Evolutionary conservation across 768 basidiomycete species (phyloP).

Genomic region (Fibroporia radiculosa): DNA sequence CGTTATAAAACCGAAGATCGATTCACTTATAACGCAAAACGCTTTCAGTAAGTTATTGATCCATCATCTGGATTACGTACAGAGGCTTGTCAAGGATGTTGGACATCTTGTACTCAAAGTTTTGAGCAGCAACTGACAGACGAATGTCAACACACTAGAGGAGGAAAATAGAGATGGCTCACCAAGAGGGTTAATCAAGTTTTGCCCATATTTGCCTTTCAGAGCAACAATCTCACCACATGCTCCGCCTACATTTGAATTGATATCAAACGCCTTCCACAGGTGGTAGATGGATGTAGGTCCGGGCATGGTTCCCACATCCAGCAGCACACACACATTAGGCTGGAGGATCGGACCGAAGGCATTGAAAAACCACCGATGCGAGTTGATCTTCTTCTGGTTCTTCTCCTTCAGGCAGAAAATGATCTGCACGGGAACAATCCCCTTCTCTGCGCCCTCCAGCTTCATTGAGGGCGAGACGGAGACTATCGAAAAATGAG

Average conservation of each 20-base stretch:
- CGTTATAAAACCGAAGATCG: constrained; percentile 89
- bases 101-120: constrained; percentile 92
- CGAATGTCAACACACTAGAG: neutral
- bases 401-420: constrained; percentile 92
- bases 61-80: constrained; percentile 20
- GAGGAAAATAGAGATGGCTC: constrained; percentile 1
- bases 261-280: constrained; percentile 93
- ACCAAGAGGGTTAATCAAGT: constrained; percentile 72
- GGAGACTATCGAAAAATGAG: constrained; percentile 45
- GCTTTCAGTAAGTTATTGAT: neutral
- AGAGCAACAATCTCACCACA: constrained; percentile 95
- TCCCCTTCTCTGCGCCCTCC: constrained; percentile 69
- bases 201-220: constrained; percentile 75
- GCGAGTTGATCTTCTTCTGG: constrained; percentile 94
- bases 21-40: constrained; percentile 39
- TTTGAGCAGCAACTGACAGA: constrained; percentile 72
- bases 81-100: constrained; percentile 91
- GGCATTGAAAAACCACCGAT: constrained; percentile 93
- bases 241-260: constrained; percentile 85
- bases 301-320: constrained; percentile 82
- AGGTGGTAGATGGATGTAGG: constrained; percentile 86
- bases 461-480: constrained; percentile 77
- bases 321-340: constrained; percentile 88
- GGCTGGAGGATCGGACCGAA: constrained; percentile 78
- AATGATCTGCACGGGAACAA: constrained; percentile 86